A percentile compares a stretch with the other conserved stretches of the same genome.
Evolutionary conservation across 306 rosid genomes (phyloP).

Genomic region (Cucurbita moschata): DNA sequence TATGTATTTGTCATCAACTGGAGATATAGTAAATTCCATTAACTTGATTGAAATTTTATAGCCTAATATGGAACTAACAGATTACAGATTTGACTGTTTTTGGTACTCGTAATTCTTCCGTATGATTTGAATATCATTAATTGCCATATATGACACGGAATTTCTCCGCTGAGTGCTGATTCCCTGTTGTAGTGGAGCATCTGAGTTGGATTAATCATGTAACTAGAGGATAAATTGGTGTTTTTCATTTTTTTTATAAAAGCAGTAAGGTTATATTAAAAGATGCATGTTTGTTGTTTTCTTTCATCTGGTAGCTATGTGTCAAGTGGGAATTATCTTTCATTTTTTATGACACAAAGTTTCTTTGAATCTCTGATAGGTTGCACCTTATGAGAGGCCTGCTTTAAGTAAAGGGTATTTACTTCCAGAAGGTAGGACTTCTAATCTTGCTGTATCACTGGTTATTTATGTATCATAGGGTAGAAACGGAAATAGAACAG

Average conservation of each 20-base stretch:
- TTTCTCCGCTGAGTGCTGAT: neutral
- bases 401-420: slow-evolving; percentile 94
- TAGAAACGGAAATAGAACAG: neutral
- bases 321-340: neutral
- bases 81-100: neutral
- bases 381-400: slow-evolving; percentile 96
- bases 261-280: neutral
- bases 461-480: neutral
- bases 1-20: neutral
- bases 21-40: neutral
- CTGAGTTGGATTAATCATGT: neutral
- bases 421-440: slow-evolving; percentile 75
- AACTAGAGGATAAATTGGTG: neutral
- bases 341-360: slow-evolving; percentile 7
- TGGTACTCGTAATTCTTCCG: neutral
- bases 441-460: slow-evolving; percentile 7
- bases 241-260: neutral
- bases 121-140: neutral
- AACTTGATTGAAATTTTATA: neutral
- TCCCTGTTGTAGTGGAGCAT: neutral
- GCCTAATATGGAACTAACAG: neutral
- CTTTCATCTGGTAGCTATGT: neutral
- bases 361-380: slow-evolving; percentile 36
- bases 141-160: neutral
- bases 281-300: neutral